Evolutionary conservation across 345 rosid species (phyloP).

Genomic region (Camelina hispida): DNA sequence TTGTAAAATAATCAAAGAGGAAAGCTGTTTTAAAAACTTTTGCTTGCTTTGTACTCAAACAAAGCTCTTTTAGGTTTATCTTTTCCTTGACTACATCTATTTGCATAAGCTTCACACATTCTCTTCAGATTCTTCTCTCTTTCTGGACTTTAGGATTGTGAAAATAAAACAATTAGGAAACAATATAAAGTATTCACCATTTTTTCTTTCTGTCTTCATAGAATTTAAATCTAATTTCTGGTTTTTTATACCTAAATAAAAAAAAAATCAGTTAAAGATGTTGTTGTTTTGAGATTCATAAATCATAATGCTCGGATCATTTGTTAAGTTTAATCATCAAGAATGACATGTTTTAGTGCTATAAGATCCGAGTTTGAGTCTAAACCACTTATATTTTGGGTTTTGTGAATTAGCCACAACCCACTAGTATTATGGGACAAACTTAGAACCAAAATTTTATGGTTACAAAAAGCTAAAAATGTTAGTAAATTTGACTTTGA

Average conservation of each 20-base stretch:
- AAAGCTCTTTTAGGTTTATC: constrained; percentile 43
- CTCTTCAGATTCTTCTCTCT: constrained; percentile 34
- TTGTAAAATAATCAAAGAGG: constrained; percentile 41
- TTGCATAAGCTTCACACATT: constrained; percentile 49
- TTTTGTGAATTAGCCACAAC: too few species aligned
- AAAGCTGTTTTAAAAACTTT: constrained; percentile 48
- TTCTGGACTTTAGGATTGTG: neutral
- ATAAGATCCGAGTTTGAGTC: too few species aligned
- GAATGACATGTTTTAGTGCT: too few species aligned
- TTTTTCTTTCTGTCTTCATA: neutral
- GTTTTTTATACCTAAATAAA: neutral
- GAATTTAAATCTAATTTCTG: neutral
- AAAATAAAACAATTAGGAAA: neutral
- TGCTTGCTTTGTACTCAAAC: constrained; percentile 90
- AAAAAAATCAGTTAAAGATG: too few species aligned
- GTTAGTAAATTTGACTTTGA: too few species aligned
- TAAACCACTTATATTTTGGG: too few species aligned
- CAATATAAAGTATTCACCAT: neutral
- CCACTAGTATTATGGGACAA: too few species aligned
- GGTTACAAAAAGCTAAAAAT: too few species aligned
- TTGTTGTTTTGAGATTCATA: too few species aligned
- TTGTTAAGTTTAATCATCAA: too few species aligned
- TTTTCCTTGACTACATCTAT: constrained; percentile 35
- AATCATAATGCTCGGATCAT: too few species aligned
- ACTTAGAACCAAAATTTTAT: too few species aligned